Conservation (phyloP, 2,329 filamentous ascomycete genomes). For the Pseudonectria buxi region DNA sequence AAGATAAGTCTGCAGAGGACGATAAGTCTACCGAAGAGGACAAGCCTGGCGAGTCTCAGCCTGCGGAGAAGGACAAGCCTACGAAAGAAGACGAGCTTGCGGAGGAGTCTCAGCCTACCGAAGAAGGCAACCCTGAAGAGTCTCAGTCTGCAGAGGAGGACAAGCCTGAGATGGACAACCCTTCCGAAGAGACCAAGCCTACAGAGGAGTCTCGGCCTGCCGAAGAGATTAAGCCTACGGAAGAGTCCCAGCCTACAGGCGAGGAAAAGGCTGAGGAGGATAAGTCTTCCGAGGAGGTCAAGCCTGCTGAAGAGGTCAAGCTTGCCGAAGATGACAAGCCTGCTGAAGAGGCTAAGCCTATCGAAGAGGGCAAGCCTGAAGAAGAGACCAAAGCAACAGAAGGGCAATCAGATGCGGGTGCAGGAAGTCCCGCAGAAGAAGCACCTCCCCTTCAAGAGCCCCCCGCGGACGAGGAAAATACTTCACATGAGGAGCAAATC, state of each 20-base stretch:
- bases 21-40: slow-evolving; percentile 4
- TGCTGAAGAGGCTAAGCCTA: too few species aligned
- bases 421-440: slow-evolving; percentile 1
- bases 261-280: too few species aligned
- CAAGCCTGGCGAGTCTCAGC: not conserved
- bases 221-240: not conserved
- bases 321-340: too few species aligned
- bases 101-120: slow-evolving; percentile 5
- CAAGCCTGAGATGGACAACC: slow-evolving; percentile 1
- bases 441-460: not conserved
- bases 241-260: too few species aligned
- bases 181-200: too few species aligned
- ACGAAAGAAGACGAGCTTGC: slow-evolving; percentile 8
- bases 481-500: not conserved
- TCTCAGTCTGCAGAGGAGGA: slow-evolving; percentile 6
- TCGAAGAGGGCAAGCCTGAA: too few species aligned
- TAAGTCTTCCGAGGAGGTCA: too few species aligned
- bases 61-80: slow-evolving; percentile 2
- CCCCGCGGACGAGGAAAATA: not conserved
- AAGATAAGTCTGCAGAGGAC: not conserved
- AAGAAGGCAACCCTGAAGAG: slow-evolving; percentile 6
- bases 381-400: not conserved
- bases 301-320: too few species aligned
- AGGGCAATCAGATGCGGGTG: not conserved
- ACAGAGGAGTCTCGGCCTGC: not conserved